Percentiles rank a stretch among this genome's conserved stretches.
Conservation (phyloP, 805 yeast species). For the Lachancea mirantina region DNA sequence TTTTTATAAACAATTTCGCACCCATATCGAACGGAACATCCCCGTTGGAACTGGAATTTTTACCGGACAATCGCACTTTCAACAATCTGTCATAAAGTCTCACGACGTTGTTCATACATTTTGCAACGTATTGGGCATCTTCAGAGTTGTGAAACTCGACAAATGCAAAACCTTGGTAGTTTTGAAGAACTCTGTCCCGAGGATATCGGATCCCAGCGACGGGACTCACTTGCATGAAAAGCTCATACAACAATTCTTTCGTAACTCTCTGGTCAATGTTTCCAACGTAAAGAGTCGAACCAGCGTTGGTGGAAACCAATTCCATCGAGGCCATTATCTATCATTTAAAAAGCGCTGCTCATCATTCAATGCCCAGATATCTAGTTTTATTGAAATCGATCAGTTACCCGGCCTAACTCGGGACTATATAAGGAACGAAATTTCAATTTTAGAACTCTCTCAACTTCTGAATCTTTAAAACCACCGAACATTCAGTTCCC, state of each 20-base stretch:
- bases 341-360: no score
- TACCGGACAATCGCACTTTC: constrained; percentile 47
- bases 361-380: no score
- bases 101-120: constrained; percentile 46
- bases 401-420: no score
- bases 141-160: constrained; percentile 53
- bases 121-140: constrained; percentile 66
- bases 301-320: constrained; percentile 34
- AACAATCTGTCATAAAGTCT: constrained; percentile 55
- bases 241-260: constrained; percentile 68
- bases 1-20: constrained; percentile 63
- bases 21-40: constrained; percentile 38
- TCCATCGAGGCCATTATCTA: constrained; percentile 39
- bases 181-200: constrained; percentile 60
- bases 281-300: constrained; percentile 70
- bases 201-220: constrained; percentile 66
- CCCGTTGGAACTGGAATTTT: constrained; percentile 16
- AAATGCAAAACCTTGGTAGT: constrained; percentile 86
- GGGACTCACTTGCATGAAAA: constrained; percentile 81
- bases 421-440: no score
- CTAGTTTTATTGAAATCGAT: no score
- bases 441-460: no score
- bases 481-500: no score
- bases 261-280: constrained; percentile 71
- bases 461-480: no score